phyloP scores from a whole-genome alignment of 192 early-diverging fungal species.

The Linnemannia hyalina region DNA sequence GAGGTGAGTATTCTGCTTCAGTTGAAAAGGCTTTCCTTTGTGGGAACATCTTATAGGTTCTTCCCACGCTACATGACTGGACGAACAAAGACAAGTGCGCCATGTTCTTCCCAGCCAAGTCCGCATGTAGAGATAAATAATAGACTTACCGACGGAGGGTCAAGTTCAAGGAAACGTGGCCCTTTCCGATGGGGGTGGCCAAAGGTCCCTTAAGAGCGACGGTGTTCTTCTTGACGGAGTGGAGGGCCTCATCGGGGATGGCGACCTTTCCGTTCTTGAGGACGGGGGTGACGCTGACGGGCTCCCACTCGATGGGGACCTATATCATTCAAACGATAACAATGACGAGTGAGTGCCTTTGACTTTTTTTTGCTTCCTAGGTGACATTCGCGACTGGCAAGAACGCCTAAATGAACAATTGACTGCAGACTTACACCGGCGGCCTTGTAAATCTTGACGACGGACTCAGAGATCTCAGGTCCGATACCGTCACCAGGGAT shows the following conservation, averaged over 20 bases:
- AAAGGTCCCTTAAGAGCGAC: constrained; percentile 97
- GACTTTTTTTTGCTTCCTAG: not conserved
- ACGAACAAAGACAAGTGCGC: not conserved
- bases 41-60: not conserved
- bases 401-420: not conserved
- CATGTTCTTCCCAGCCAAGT: not conserved
- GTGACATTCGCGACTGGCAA: not conserved
- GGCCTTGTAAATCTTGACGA: constrained; percentile 92
- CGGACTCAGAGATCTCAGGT: constrained; percentile 95
- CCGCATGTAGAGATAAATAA: not conserved
- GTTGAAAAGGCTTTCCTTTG: not conserved
- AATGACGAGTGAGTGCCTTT: not conserved
- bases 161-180: constrained; percentile 96
- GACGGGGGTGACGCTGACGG: constrained; percentile 93
- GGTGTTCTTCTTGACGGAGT: constrained; percentile 95
- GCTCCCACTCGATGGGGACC: constrained; percentile 97
- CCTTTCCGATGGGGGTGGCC: constrained; percentile 98
- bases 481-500: constrained; percentile 99
- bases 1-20: not conserved
- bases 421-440: constrained; percentile 73
- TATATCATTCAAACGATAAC: constrained; percentile 17
- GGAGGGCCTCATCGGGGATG: constrained; percentile 92
- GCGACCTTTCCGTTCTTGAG: constrained; percentile 92
- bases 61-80: not conserved
- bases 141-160: constrained; percentile 72